phyloP scores from a whole-genome alignment of 345 rosid species.

The Citrus unshiu region DNA sequence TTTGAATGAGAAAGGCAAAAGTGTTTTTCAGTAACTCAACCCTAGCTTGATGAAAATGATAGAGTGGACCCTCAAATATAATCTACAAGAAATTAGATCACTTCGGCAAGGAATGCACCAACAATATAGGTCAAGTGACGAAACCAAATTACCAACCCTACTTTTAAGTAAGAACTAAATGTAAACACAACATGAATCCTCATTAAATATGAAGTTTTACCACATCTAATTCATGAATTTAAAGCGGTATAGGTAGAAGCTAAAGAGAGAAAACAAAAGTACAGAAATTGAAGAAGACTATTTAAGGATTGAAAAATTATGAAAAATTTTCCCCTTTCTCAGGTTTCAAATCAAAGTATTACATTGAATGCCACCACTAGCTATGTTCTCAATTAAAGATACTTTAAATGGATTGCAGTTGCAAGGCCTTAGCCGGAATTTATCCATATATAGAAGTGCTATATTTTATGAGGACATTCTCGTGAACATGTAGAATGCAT shows the following conservation, averaged over 20 bases:
- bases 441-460: background rate
- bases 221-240: background rate
- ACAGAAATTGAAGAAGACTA: background rate
- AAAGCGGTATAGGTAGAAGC: background rate
- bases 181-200: background rate
- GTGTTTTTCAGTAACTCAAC: background rate
- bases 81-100: background rate
- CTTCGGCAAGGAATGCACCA: background rate
- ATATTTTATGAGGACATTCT: background rate
- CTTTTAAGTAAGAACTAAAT: background rate
- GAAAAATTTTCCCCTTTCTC: background rate
- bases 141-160: background rate
- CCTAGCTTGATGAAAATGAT: too few species aligned
- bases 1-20: background rate
- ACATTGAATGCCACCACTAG: background rate
- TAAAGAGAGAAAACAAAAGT: background rate
- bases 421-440: background rate
- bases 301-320: background rate
- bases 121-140: background rate
- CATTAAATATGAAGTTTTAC: background rate
- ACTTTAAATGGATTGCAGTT: too few species aligned
- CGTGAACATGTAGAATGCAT: background rate
- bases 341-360: background rate
- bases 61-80: background rate
- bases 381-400: background rate